phyloP scores from a whole-genome alignment of 2,329 filamentous ascomycete genomes.

The Stemphylium vesicarium region DNA sequence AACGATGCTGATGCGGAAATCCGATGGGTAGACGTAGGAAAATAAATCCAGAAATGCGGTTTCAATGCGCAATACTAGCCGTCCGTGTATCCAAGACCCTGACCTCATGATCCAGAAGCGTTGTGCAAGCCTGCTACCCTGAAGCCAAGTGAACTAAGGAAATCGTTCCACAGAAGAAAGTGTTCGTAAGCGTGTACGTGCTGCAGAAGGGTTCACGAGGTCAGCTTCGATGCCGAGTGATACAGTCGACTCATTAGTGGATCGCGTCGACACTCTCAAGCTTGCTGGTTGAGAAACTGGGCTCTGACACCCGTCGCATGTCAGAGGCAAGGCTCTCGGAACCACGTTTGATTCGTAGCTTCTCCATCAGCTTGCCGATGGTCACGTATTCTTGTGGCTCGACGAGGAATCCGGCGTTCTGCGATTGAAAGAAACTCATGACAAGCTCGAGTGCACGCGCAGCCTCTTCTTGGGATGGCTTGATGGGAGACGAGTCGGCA shows the following conservation, averaged over 20 bases:
- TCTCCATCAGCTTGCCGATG: slow-evolving; percentile 84
- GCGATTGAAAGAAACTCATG: slow-evolving; percentile 78
- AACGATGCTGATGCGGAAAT: slow-evolving; percentile 39
- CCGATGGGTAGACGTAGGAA: slow-evolving; percentile 22
- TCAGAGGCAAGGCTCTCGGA: slow-evolving; percentile 40
- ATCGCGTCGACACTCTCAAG: slow-evolving; percentile 39
- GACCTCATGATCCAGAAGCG: slow-evolving; percentile 23
- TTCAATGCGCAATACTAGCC: slow-evolving; percentile 18
- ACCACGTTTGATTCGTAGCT: slow-evolving; percentile 72
- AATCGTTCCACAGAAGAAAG: slow-evolving; percentile 14
- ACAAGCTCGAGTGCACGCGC: slow-evolving; percentile 81
- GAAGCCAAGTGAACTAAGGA: slow-evolving; percentile 16
- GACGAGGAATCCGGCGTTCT: slow-evolving; percentile 71
- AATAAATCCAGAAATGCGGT: slow-evolving; percentile 21
- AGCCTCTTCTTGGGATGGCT: slow-evolving; percentile 82
- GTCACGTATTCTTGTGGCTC: slow-evolving; percentile 79
- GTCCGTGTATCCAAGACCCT: slow-evolving; percentile 15
- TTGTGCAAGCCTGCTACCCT: slow-evolving; percentile 27
- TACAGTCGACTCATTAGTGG: slow-evolving; percentile 27
- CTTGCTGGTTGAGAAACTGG: slow-evolving; percentile 39
- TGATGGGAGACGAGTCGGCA: slow-evolving; percentile 58
- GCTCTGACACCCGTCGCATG: slow-evolving; percentile 47
- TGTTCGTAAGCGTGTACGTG: slow-evolving; percentile 19
- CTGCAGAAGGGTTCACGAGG: slow-evolving; percentile 15
- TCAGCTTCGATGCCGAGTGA: slow-evolving; percentile 12